Conservation (phyloP, 2,329 filamentous ascomycete genomes). For the Cytospora schulzeri region DNA sequence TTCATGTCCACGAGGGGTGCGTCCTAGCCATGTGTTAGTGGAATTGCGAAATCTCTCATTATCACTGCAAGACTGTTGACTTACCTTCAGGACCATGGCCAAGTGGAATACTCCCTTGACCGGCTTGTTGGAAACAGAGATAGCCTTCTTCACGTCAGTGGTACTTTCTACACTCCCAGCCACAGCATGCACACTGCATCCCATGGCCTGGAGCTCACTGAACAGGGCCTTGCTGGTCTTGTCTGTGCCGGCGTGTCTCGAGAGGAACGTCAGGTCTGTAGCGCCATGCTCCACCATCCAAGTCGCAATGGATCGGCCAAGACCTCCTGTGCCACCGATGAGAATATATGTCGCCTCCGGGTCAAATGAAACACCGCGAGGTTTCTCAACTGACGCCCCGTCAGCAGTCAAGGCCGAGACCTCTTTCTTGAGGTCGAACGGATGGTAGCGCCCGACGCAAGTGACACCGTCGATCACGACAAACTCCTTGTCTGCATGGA, state of each 20-base stretch:
- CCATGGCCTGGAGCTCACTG: constrained; percentile 9
- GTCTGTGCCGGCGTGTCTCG: background rate
- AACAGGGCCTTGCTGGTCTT: background rate
- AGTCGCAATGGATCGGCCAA: background rate
- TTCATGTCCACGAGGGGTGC: constrained; percentile 31
- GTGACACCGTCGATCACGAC: background rate
- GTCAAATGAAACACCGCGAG: background rate
- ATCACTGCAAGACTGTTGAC: no score
- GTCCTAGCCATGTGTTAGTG: no score
- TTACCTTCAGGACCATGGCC: constrained; percentile 17
- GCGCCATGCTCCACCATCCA: constrained; percentile 21
- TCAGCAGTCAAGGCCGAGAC: background rate
- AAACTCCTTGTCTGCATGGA: background rate
- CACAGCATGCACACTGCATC: background rate
- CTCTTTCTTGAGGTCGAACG: background rate
- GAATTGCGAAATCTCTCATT: no score
- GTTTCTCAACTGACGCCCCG: constrained; percentile 6
- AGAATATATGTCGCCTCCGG: constrained; percentile 13
- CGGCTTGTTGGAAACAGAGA: background rate
- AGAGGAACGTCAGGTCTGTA: constrained; percentile 8
- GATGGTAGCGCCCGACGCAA: background rate
- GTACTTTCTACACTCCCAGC: background rate
- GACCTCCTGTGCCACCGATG: constrained; percentile 18
- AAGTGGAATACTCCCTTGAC: constrained; percentile 9
- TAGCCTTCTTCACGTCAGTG: background rate